These are phyloP conservation scores for Candida glucosophila DNA, from an alignment of 1,139 yeast species.

Conservation along the genomic window DNA sequence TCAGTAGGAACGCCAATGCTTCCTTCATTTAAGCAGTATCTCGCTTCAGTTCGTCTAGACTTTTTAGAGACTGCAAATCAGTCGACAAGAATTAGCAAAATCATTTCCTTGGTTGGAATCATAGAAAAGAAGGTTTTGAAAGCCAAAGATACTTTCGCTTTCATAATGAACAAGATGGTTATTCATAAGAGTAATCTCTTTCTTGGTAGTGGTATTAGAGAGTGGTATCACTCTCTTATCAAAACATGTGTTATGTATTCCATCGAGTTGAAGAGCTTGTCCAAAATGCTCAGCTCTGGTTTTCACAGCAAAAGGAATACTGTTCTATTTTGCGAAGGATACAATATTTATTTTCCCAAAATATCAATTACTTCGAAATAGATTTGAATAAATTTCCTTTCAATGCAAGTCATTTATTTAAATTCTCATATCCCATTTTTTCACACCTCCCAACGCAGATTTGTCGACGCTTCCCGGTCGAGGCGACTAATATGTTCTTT, in stretches of 20 bases:
- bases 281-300: slow-evolving; percentile 6
- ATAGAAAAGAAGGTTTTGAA: background rate
- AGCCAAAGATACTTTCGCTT: background rate
- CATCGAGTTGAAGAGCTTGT: slow-evolving; percentile 11
- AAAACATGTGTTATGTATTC: slow-evolving; percentile 18
- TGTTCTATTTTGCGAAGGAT: slow-evolving; percentile 16
- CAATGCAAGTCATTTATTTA: too few relatives aligned
- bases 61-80: slow-evolving; percentile 3
- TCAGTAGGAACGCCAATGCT: slow-evolving; percentile 73
- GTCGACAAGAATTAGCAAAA: background rate
- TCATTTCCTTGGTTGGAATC: background rate
- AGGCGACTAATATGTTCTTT: too few relatives aligned
- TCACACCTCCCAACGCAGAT: too few relatives aligned
- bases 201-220: too few relatives aligned
- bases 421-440: too few relatives aligned
- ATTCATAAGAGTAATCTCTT: too few relatives aligned
- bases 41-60: slow-evolving; percentile 10
- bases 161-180: too few relatives aligned
- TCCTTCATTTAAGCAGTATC: slow-evolving; percentile 38
- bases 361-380: background rate
- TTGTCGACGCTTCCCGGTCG: too few relatives aligned
- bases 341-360: slow-evolving; percentile 34
- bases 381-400: background rate
- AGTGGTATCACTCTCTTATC: slow-evolving; percentile 17
- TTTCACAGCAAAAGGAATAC: slow-evolving; percentile 7